These are phyloP conservation scores for Cytospora leucostoma DNA, from an alignment of 2,329 filamentous ascomycete species.

Conservation along the genomic window DNA sequence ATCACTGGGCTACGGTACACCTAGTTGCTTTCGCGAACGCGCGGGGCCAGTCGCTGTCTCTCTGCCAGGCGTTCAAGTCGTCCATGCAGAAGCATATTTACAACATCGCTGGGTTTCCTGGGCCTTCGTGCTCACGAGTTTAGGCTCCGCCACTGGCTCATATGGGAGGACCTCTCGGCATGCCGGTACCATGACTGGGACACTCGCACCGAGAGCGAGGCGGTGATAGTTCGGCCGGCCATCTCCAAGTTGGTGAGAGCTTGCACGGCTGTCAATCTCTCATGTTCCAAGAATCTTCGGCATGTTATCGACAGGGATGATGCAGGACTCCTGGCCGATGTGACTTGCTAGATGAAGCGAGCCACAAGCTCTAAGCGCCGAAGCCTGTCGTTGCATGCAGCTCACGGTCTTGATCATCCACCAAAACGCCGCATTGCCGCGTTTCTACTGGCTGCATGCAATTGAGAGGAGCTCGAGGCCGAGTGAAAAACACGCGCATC, in stretches of 20 bases:
- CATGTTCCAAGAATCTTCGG: slow-evolving; percentile 31
- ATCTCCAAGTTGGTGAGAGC: slow-evolving; percentile 7
- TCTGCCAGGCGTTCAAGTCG: slow-evolving; percentile 15
- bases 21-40: not conserved
- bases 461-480: slow-evolving; percentile 26
- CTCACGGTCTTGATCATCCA: slow-evolving; percentile 38
- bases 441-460: slow-evolving; percentile 37
- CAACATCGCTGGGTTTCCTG: slow-evolving; percentile 1
- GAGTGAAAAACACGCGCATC: slow-evolving; percentile 40
- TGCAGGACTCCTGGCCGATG: slow-evolving; percentile 33
- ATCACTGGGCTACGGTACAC: too few relatives aligned
- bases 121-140: slow-evolving; percentile 4
- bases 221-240: slow-evolving; percentile 19
- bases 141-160: slow-evolving; percentile 17
- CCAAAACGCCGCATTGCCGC: slow-evolving; percentile 34
- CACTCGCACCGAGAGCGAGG: slow-evolving; percentile 22
- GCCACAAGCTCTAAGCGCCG: slow-evolving; percentile 56
- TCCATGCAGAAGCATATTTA: not conserved
- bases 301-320: slow-evolving; percentile 24
- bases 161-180: slow-evolving; percentile 14
- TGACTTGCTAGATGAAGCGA: slow-evolving; percentile 47
- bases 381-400: slow-evolving; percentile 55
- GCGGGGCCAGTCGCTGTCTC: not conserved
- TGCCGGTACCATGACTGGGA: slow-evolving; percentile 10
- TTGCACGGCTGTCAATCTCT: slow-evolving; percentile 4